phyloP scores from a whole-genome alignment of 495 filamentous ascomycete species.

The Penicillium robsamsonii region DNA sequence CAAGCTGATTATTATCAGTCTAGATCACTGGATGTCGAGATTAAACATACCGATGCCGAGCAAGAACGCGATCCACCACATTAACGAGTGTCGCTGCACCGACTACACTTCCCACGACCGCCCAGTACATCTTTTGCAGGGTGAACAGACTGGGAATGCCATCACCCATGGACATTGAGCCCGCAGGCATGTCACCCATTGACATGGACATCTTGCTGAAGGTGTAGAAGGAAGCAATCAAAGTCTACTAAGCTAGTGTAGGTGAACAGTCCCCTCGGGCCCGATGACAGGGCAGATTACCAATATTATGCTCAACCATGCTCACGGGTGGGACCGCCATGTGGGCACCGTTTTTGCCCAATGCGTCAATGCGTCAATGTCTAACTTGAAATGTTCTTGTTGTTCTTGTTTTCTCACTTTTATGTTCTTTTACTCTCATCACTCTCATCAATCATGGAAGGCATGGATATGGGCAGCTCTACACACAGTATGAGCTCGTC shows the following conservation, averaged over 20 bases:
- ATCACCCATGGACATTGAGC: constrained; percentile 45
- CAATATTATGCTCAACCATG: constrained; percentile 20
- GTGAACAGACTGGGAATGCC: constrained; percentile 46
- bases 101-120: constrained; percentile 55
- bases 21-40: neutral
- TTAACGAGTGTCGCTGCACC: constrained; percentile 52
- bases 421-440: neutral
- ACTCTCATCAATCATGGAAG: constrained; percentile 14
- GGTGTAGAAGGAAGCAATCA: neutral
- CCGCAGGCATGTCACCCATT: constrained; percentile 38
- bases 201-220: constrained; percentile 25
- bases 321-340: constrained; percentile 1
- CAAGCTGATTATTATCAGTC: constrained; percentile 17
- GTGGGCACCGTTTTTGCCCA: constrained; percentile 2
- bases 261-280: no score
- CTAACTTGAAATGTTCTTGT: neutral
- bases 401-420: neutral
- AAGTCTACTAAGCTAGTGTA: neutral
- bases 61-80: constrained; percentile 43
- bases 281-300: constrained; percentile 8
- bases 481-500: constrained; percentile 13
- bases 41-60: constrained; percentile 46
- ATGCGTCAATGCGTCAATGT: neutral
- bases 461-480: constrained; percentile 17
- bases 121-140: constrained; percentile 60